A percentile compares a stretch with the other conserved stretches of the same genome.
Conservation (phyloP, 805 yeast genomes). For the Zygoascus biomembranicola region DNA sequence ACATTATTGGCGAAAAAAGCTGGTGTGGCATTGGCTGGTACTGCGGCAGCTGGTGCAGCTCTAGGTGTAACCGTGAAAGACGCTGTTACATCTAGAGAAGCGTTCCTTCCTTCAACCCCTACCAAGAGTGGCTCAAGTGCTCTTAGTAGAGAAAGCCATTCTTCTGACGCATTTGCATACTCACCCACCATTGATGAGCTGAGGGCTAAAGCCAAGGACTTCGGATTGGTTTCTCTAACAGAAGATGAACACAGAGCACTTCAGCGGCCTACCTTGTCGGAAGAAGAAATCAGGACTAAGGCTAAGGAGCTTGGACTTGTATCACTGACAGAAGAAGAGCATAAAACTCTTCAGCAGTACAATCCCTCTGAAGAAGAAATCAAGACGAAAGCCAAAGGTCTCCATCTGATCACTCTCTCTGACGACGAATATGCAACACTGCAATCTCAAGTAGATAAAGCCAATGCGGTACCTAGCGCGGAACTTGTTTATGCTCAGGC, state of each 20-base stretch:
- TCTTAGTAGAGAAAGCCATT: background rate
- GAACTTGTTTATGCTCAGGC: constrained; percentile 14
- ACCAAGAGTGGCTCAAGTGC: background rate
- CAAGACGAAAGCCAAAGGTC: constrained; percentile 13
- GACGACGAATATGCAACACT: constrained; percentile 4
- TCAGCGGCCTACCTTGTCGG: background rate
- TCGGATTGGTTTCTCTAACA: constrained; percentile 24
- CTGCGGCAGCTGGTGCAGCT: background rate
- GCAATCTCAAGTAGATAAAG: background rate
- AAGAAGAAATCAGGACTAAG: constrained; percentile 11
- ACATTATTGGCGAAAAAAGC: constrained; percentile 18
- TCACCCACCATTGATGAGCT: constrained; percentile 8
- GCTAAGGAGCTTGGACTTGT: constrained; percentile 3
- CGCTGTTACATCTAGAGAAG: background rate
- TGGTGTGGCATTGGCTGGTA: constrained; percentile 8
- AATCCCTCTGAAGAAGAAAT: constrained; percentile 4
- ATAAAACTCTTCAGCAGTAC: constrained; percentile 1
- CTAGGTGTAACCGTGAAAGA: constrained; percentile 4
- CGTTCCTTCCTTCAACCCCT: background rate
- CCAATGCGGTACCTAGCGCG: constrained; percentile 1
- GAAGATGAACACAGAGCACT: constrained; percentile 14
- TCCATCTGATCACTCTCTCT: constrained; percentile 25
- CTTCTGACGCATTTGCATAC: background rate
- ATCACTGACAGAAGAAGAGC: constrained; percentile 3
- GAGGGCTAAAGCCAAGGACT: constrained; percentile 15